Base-by-base conservation (phyloP, 2,329 filamentous ascomycete genomes). In the Trichoderma sp. region DNA sequence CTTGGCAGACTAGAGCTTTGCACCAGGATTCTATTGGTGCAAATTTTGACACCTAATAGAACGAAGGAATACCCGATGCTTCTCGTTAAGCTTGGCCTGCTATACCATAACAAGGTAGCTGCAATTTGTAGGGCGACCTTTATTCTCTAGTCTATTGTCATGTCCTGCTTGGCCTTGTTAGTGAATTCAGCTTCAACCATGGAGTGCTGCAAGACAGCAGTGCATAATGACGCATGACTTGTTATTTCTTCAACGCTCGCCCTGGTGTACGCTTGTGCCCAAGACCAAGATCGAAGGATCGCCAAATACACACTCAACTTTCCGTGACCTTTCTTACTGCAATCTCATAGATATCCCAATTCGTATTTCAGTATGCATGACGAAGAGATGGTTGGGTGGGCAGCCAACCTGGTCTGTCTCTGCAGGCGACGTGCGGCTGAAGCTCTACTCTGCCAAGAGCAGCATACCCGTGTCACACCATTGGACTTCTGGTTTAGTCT, bases 361-460 rank as follows among this genome's bases (percentile, higher is more conserved):
- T 49, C 43, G n/a, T 49, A 49, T 21, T 49, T 24, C 43, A 21
- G n/a, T 24, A n/a, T 49, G 11, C 47, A 13, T 49, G 47, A 49
- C n/a, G 47, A 24, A 24, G 21, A 24, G 47, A 21, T 49, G 47
- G 47, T 24, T 49, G 47, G 47, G 47, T 49, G 4, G n/a, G n/a
- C 8, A 49, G n/a, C n/a, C 47, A 21, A 49, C 21, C 11, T 24
- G 21, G 10, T 49, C 47, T 10, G 5, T 24, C 10, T 47, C n/a
- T 49, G 19, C n/a, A 11, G 21, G n/a, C 47, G 21, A 49, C 47
- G 24, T 61, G 58, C 58, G 58, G 58, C 58, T 61, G 58, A 61
- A 31, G 6, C 21, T 49, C 40, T 21, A 40, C 43, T 21, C 24
- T 31, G 24, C 37, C 11, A 61, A 40, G n/a, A 21, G n/a, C n/a